Percentiles rank a stretch among this genome's conserved stretches.
phyloP scores from a whole-genome alignment of 352 stramenopile species.

The Thalassiosira gravida region DNA sequence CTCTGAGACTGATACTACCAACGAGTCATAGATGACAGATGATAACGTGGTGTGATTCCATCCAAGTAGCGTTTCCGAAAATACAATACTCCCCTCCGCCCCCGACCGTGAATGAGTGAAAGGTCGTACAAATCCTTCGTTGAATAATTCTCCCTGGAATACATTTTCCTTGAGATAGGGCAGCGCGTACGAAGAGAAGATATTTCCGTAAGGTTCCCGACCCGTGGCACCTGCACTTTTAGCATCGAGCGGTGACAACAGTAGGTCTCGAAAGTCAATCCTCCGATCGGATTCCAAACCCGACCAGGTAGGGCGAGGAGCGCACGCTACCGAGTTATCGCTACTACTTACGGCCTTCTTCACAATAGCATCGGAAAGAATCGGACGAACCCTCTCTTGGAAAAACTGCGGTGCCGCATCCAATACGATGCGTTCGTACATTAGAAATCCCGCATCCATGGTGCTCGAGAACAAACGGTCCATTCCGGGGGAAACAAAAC shows the following conservation, averaged over 20 bases:
- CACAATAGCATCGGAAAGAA: background rate
- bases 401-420: constrained; percentile 36
- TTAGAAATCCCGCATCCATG: constrained; percentile 32
- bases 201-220: constrained; percentile 47
- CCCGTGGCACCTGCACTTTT: constrained; percentile 34
- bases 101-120: constrained; percentile 41
- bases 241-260: constrained; percentile 22
- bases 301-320: background rate
- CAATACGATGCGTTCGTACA: constrained; percentile 51
- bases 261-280: constrained; percentile 63
- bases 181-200: constrained; percentile 29
- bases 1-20: constrained; percentile 34
- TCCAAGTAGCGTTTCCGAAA: background rate
- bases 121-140: constrained; percentile 17
- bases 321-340: too few relatives aligned
- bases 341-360: background rate
- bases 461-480: constrained; percentile 35
- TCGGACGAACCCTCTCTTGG: constrained; percentile 29
- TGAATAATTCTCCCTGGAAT: constrained; percentile 22
- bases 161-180: constrained; percentile 34
- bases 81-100: constrained; percentile 22
- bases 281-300: background rate
- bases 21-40: background rate
- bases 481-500: constrained; percentile 53
- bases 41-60: background rate